A percentile compares a stretch with the other conserved stretches of the same genome.
phyloP scores from a whole-genome alignment of 805 yeast species.

The Kodamaea nitidulidarum region DNA sequence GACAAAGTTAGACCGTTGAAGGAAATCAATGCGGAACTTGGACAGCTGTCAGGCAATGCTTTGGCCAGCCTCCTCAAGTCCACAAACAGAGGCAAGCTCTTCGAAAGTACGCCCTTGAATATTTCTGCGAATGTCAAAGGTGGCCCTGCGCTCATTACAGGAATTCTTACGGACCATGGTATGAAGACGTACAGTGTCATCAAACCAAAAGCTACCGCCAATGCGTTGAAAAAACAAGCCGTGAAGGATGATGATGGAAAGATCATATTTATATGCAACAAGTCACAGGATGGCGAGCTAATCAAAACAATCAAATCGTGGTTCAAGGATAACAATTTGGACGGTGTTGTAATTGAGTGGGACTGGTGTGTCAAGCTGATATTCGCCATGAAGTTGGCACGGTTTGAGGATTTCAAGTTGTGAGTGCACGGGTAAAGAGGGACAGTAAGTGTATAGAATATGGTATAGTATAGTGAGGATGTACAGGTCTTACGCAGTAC shows the following conservation, averaged over 20 bases:
- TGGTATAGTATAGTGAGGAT: no score
- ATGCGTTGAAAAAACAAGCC: constrained; percentile 12
- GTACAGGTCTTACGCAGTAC: no score
- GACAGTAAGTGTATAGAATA: no score
- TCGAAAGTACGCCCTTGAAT: constrained; percentile 47
- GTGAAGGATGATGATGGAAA: constrained; percentile 12
- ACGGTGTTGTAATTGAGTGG: constrained; percentile 51
- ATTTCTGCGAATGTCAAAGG: constrained; percentile 59
- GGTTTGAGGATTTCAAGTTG: constrained; percentile 17
- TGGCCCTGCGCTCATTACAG: constrained; percentile 51
- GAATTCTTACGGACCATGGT: constrained; percentile 62
- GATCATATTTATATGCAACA: constrained; percentile 27
- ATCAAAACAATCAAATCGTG: constrained; percentile 19
- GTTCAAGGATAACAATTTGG: constrained; percentile 13
- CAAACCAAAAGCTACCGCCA: constrained; percentile 12
- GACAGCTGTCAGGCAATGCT: constrained; percentile 20
- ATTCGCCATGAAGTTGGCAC: constrained; percentile 40
- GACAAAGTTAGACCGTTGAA: constrained; percentile 28
- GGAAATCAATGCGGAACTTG: constrained; percentile 31
- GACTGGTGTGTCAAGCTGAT: constrained; percentile 59
- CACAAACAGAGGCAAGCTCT: constrained; percentile 33
- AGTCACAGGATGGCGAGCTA: constrained; percentile 34
- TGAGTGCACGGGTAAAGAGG: no score
- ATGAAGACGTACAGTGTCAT: constrained; percentile 24
- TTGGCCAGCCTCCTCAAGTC: constrained; percentile 15